phyloP scores from a whole-genome alignment of 164 flowering plant species.

The Houttuynia cordata region DNA sequence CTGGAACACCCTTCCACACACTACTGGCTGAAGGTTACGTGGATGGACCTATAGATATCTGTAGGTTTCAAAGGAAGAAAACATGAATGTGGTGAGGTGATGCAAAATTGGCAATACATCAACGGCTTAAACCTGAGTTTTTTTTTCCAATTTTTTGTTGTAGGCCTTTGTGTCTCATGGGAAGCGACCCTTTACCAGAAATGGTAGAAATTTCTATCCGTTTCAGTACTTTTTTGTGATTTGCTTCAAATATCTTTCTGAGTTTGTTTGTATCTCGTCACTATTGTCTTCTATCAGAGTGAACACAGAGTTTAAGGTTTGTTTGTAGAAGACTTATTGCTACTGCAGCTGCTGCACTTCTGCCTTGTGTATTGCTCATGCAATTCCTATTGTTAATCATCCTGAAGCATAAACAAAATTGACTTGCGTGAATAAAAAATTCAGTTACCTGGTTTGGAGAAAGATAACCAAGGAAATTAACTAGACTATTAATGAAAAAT shows the following conservation, averaged over 20 bases:
- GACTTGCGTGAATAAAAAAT: no score
- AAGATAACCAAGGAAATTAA: no score
- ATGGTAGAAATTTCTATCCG: constrained; percentile 39
- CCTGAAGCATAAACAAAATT: no score
- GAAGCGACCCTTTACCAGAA: constrained; percentile 59
- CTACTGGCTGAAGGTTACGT: constrained; percentile 86
- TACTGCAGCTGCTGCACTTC: no score
- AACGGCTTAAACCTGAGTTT: neutral
- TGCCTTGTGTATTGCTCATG: no score
- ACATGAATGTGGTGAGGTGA: neutral
- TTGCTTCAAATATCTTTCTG: neutral
- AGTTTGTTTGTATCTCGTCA: no score
- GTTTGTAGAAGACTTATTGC: no score
- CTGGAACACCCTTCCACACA: constrained; percentile 75
- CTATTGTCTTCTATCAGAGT: neutral
- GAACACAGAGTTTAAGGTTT: neutral
- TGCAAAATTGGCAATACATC: no score
- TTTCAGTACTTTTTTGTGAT: neutral
- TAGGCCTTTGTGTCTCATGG: constrained; percentile 87
- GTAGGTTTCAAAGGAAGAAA: constrained; percentile 35
- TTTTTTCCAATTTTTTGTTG: constrained; percentile 1
- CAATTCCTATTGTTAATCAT: no score
- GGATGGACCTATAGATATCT: constrained; percentile 71
- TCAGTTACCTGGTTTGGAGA: no score
- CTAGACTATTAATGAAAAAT: no score